phyloP scores from a whole-genome alignment of 2,329 filamentous ascomycete species.

The Curvularia eragrostidis region DNA sequence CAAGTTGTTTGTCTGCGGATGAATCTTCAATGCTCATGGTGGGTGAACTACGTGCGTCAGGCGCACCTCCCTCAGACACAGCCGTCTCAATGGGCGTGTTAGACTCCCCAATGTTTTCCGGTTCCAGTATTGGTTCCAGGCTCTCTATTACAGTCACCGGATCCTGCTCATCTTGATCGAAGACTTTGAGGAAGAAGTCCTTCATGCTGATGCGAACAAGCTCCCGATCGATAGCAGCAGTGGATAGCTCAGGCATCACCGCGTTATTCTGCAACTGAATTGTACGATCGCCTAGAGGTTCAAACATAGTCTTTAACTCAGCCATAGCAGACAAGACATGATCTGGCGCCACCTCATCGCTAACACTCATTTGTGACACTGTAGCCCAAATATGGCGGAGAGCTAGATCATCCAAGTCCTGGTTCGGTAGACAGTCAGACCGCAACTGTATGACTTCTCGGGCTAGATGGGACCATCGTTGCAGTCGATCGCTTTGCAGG shows the following conservation, averaged over 20 bases:
- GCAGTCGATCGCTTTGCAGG: conserved; percentile 64
- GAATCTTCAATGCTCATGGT: conserved; percentile 18
- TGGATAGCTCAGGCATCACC: conserved; percentile 85
- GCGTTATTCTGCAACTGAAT: conserved; percentile 80
- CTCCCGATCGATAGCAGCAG: conserved; percentile 84
- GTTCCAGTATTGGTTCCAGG: conserved; percentile 88
- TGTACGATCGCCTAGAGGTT: conserved; percentile 55
- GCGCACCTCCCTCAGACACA: conserved; percentile 12
- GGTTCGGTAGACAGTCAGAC: conserved; percentile 29
- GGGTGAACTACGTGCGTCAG: conserved; percentile 21
- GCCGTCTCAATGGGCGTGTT: conserved; percentile 9
- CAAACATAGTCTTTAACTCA: conserved; percentile 65
- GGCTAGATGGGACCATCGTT: conserved; percentile 66
- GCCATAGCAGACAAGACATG: conserved; percentile 68
- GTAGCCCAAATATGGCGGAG: conserved; percentile 72
- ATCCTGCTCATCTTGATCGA: conserved; percentile 81
- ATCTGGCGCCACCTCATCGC: conserved; percentile 62
- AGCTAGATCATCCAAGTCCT: conserved; percentile 52
- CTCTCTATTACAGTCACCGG: conserved; percentile 87
- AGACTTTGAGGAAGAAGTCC: conserved; percentile 93
- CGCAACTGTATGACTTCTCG: conserved; percentile 59
- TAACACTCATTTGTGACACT: conserved; percentile 66
- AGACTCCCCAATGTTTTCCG: conserved; percentile 39
- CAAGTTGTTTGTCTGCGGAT: conserved; percentile 7
- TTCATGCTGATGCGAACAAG: conserved; percentile 92